Base-by-base conservation (phyloP, 176 grass and related monocot genomes). In the Cymbopogon citratus region DNA sequence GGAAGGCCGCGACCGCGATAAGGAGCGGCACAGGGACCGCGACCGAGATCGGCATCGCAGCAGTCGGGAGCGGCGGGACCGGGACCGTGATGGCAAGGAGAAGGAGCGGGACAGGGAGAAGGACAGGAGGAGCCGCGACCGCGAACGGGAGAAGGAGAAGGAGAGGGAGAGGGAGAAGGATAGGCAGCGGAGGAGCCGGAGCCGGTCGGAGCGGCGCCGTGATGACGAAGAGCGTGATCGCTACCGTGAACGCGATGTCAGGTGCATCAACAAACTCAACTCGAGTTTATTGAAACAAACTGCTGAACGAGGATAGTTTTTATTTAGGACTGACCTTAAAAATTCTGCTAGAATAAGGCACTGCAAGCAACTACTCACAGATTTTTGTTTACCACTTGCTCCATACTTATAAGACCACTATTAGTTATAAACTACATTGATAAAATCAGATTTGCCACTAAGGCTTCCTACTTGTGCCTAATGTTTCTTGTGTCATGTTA, bases 141-240 rank as follows among this genome's bases (percentile, higher is more conserved):
- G 83, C 9, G 79, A 91, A 11, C 48, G 57, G 57, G 71, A 91
- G 56, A 88, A 15, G 62, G 76, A 89, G 43, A 78, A 4, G 76
- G 87, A 87, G 16, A 33, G 31, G 31, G 31, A 33, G 31, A 75
- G 28, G 34, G 34, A 36, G 34, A 36, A 5, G 34, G 34, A 36
- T 36, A 36, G 34, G 44, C 90, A 92, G 44, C 76, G 88, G 51
- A 89, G 91, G 84, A 94, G 95, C 85, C 81, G 91, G 24, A 94
- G 92, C 75, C 56, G 90, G 49, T 89, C 86, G 2, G 88, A 94
- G 34, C 87, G 66, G 31, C 92, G 85, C 15, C 83, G 75, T 23
- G 87, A 66, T 36, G 34, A 36, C 0, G 88, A 87, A 38, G 95
- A 93, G 2, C 80, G 33, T 13, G 92, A 94, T 18, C 81, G 81